These are phyloP conservation scores for Simmondsia chinensis DNA, from an alignment of 148 eudicot species.

Conservation along the genomic window DNA sequence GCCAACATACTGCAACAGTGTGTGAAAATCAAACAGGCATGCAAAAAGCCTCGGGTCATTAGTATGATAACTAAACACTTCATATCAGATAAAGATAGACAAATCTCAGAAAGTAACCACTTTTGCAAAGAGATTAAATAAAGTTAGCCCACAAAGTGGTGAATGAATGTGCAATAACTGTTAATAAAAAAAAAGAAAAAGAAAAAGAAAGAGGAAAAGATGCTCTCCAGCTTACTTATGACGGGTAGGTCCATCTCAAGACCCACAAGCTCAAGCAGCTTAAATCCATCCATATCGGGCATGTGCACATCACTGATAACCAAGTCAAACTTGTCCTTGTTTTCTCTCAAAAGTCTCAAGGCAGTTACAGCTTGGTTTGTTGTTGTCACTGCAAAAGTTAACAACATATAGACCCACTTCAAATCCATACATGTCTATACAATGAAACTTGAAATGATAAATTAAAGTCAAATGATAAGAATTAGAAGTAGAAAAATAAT, in stretches of 20 bases:
- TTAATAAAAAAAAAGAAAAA: not conserved
- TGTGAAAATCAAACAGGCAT: too few relatives aligned
- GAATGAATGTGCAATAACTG: too few relatives aligned
- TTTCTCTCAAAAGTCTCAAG: slow-evolving; percentile 39
- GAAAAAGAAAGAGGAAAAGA: not conserved
- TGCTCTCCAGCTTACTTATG: slow-evolving; percentile 27
- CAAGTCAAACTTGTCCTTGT: slow-evolving; percentile 39
- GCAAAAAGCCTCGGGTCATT: too few relatives aligned
- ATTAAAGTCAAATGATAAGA: not conserved
- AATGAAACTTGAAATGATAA: not conserved
- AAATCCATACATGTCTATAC: not conserved
- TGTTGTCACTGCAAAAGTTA: slow-evolving; percentile 36
- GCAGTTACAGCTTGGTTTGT: slow-evolving; percentile 38
- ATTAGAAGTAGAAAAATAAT: too few relatives aligned
- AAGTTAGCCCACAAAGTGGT: too few relatives aligned
- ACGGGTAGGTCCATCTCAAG: slow-evolving; percentile 65
- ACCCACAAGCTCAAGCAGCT: slow-evolving; percentile 57
- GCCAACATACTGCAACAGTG: too few relatives aligned
- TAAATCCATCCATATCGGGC: slow-evolving; percentile 71
- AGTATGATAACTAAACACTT: too few relatives aligned
- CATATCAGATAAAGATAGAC: too few relatives aligned
- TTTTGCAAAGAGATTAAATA: too few relatives aligned
- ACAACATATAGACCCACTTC: too few relatives aligned
- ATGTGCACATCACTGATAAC: slow-evolving; percentile 57
- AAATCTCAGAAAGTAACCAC: too few relatives aligned